Base-by-base conservation (phyloP, 1,284 basidiomycete genomes). In the Lentinula novae-zelandiae region DNA sequence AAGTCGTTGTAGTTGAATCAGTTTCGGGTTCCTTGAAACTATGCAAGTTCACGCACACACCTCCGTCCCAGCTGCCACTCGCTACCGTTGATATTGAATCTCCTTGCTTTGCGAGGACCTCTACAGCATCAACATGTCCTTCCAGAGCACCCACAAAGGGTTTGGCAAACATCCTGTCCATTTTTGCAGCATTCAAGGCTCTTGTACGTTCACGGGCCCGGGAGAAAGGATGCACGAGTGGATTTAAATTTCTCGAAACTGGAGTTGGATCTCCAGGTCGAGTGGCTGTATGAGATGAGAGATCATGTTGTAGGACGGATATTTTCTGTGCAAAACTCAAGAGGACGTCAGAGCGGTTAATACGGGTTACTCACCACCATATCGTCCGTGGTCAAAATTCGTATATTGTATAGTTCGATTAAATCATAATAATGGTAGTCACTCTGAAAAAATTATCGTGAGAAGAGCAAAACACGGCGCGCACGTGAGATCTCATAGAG, bases 121-220 rank as follows among this genome's bases (percentile, higher is more conserved):
- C 97, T 13, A 98, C 89, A n/a, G 96, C 95, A 73, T 99, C 97
- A 36, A 93, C 82, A 75, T 98, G 96, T 0, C 96, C 97, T 62
- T 97, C 96, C 51, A 99, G 73, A 57, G 88, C 84, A 34, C 86
- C 93, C 7, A 99, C 82, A 68, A 99, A 99, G 0, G 97, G 97
- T 72, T 97, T 98, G 31, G 96, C 90, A 72, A 98, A 98, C 78
- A 99, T 93, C 57, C 94, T 81, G 62, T 98, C 96, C 79, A 99
- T 90, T 78, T 99, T 99, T 22, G 91, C 92, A 0, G 96, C 96
- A 63, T 95, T 97, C 53, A 99, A 74, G 1, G 97, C 97, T 62
- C 97, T 87, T 20, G 89, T 95, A 57, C 97, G 94, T 77, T 99
- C 96, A 63, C 97, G 80, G 12, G 95, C 91, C 51, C 92, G 89